Evolutionary conservation across 805 yeast species (phyloP), one percentile per base, ranked within the genome.

Genomic region (Hanseniaspora hatyaiensis): DNA sequence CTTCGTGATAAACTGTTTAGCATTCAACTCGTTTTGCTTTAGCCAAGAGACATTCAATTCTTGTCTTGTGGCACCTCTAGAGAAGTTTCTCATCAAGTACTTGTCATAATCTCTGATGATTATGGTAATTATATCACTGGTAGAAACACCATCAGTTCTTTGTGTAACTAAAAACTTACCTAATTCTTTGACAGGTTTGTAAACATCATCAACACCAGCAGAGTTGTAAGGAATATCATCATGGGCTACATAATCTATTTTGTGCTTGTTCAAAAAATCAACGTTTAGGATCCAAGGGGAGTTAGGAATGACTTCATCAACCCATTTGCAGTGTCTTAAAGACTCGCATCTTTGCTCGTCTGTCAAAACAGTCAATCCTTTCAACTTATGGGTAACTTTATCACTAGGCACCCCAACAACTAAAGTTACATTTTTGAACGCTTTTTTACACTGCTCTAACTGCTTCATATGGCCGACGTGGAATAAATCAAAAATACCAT

Each of bases 381-480:
- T 92, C 52, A 88, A 71, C 55, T 79, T 82, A 66, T 92, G 97
- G 2, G 97, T 89, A 56, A 84, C 87, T 44, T 74, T 71, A 62
- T 92, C 98, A 41, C 82, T 78, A 13, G 97, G 96, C 18, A 89
- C 74, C 40, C 98, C 98, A 57, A 89, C 85, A 23, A 92, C 87
- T 57, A 92, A 71, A 49, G 76, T 73, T 28, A 83, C 95, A 56
- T 85, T 85, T 11, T 84, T 82, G 52, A 92, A 78, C 13, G 95
- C 76, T 62, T 89, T 88, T 58, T 92, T 89, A 56, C 97, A 89
- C 66, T 92, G 98, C 61, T 92, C 97, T 56, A 92, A 71, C 64
- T 92, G 98, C 59, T 87, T 78, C 98, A 92, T 92, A 62, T 92
- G 98, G 20, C 98, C 98, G 59, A 92, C 63, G 65, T 92, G 98